Evolutionary conservation across 345 rosid species (phyloP), one percentile per base, ranked within the genome.

Genomic region (Arabidopsis suecica): DNA sequence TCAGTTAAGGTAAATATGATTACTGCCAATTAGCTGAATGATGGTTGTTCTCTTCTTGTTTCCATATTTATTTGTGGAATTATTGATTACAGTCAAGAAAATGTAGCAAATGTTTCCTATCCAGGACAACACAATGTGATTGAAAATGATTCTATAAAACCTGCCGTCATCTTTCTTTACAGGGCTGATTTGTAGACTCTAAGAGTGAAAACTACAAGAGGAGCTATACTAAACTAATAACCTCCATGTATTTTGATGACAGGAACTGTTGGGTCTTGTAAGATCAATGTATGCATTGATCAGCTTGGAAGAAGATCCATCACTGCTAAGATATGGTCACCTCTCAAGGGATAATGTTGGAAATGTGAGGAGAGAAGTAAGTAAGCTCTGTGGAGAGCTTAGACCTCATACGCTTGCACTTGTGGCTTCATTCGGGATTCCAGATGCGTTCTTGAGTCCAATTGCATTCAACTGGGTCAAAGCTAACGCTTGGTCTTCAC

Each of bases 401-500:
- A 83, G 95, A 62, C 96, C 93, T 3, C 93, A 91, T 48, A 86
- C 95, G 0, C 93, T 94, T 16, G 86, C 88, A 2, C 78, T 91
- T 73, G 95, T 91, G 33, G 63, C 80, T 67, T 90, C 97, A 40
- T 88, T 87, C 10, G 93, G 97, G 67, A 79, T 94, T 57, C 98
- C 98, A 16, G 88, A 84, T 45, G 78, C 89, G 3, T 86, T 89
- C 69, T 81, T 94, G 84, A 72, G 88, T 79, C 98, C 96, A 10
- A 78, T 94, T 76, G 96, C 98, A 42, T 91, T 79, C 57, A 71
- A 94, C 77, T 94, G 98, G 97, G 82, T 94, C 13, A 93, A 86
- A 18, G 87, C 97, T 20, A 88, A 90, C 68, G 82, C 97, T 20
- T 86, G 91, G 93, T 83, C 95, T 61, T 84, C 88, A 8, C 83